Conservation (phyloP, 176 grass and related monocot species). For the Avena sativa region DNA sequence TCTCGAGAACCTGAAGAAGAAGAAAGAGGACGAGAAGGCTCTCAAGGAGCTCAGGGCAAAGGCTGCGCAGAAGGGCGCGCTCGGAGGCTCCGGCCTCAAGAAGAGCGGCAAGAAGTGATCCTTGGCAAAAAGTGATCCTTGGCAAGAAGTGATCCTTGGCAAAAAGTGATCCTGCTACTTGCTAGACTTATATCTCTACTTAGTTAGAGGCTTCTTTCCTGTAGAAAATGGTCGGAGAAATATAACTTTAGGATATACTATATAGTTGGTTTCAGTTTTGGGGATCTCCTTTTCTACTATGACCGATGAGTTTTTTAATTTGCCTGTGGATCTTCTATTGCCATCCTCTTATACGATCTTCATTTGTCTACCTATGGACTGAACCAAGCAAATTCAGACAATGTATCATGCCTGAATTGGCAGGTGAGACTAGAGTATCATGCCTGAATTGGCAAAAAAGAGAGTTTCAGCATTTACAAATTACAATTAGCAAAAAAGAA, state of each 20-base stretch:
- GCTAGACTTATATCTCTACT: background rate
- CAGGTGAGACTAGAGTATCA: too few species aligned
- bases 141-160: constrained; percentile 44
- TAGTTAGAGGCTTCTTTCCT: background rate
- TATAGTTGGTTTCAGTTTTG: background rate
- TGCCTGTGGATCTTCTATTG: background rate
- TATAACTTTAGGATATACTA: too few species aligned
- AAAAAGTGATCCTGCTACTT: constrained; percentile 27
- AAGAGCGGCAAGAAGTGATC: constrained; percentile 58
- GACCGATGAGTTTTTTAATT: background rate
- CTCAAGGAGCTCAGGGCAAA: constrained; percentile 62
- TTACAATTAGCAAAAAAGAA: too few species aligned
- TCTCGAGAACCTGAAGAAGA: constrained; percentile 52
- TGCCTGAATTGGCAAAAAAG: too few species aligned
- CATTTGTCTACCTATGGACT: too few species aligned
- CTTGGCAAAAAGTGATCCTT: constrained; percentile 40
- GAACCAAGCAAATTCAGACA: too few species aligned
- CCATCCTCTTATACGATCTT: background rate
- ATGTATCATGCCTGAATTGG: too few species aligned
- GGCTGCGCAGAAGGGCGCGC: constrained; percentile 57
- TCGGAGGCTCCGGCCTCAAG: constrained; percentile 67
- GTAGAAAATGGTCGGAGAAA: background rate
- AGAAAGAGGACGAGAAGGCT: constrained; percentile 65
- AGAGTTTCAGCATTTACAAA: too few species aligned
- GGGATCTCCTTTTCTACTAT: background rate